phyloP scores from a whole-genome alignment of 2,329 filamentous ascomycete genomes.

The Phyllosticta ampelicida region DNA sequence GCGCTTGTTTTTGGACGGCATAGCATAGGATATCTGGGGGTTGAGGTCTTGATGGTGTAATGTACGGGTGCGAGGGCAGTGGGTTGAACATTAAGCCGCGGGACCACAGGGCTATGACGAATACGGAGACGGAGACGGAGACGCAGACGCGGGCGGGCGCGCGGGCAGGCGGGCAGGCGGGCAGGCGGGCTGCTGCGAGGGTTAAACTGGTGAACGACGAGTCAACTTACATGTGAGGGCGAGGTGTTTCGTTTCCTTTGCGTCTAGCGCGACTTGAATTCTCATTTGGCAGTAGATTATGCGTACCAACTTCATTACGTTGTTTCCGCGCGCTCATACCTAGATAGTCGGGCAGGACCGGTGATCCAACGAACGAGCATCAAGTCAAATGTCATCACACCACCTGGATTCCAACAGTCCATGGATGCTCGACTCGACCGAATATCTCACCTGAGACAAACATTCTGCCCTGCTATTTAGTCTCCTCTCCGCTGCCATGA shows the following conservation, averaged over 20 bases:
- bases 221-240: too few relatives aligned
- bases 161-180: too few relatives aligned
- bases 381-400: slow-evolving; percentile 1
- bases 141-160: too few relatives aligned
- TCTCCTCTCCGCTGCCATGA: not conserved
- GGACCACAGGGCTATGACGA: slow-evolving; percentile 2
- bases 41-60: not conserved
- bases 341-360: slow-evolving; percentile 3
- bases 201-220: too few relatives aligned
- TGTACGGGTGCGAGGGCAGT: not conserved
- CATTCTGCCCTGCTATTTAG: not conserved
- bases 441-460: slow-evolving; percentile 4
- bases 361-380: slow-evolving; percentile 9
- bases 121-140: not conserved
- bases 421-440: slow-evolving; percentile 1
- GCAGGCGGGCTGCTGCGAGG: too few relatives aligned
- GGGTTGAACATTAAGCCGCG: too few relatives aligned
- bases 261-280: too few relatives aligned
- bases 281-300: too few relatives aligned
- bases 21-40: not conserved
- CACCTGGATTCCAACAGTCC: not conserved
- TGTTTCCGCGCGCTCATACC: not conserved
- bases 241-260: too few relatives aligned
- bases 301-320: not conserved
- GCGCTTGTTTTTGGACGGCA: slow-evolving; percentile 9